A percentile compares a stretch with the other conserved stretches of the same genome.
Evolutionary conservation across 83 land plant species (phyloP).

Genomic region (Thuja plicata): DNA sequence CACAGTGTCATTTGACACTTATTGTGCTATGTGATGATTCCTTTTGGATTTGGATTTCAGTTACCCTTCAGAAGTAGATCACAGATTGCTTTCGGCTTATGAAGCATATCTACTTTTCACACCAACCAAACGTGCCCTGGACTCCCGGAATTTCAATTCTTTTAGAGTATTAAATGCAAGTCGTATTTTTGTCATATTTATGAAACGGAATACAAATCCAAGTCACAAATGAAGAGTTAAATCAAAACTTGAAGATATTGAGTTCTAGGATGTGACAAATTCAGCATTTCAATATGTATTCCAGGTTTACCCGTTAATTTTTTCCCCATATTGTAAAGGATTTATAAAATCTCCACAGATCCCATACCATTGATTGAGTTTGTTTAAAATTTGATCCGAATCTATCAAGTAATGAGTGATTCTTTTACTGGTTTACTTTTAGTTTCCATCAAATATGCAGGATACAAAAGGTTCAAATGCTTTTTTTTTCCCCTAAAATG

Average conservation of each 20-base stretch:
- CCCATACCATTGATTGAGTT: neutral
- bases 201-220: neutral
- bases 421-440: too few species aligned
- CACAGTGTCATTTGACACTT: neutral
- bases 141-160: neutral
- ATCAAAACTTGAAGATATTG: neutral
- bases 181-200: neutral
- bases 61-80: neutral
- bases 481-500: neutral
- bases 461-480: neutral
- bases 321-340: neutral
- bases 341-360: neutral
- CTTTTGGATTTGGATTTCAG: neutral
- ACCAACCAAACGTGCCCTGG: neutral
- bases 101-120: neutral
- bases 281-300: neutral
- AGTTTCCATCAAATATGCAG: too few species aligned
- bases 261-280: neutral
- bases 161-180: neutral
- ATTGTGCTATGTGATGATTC: neutral
- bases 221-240: neutral
- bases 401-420: neutral
- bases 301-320: neutral
- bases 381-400: neutral
- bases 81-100: neutral